phyloP scores from a whole-genome alignment of 2,329 filamentous ascomycete species.

The Cytospora schulzeri region DNA sequence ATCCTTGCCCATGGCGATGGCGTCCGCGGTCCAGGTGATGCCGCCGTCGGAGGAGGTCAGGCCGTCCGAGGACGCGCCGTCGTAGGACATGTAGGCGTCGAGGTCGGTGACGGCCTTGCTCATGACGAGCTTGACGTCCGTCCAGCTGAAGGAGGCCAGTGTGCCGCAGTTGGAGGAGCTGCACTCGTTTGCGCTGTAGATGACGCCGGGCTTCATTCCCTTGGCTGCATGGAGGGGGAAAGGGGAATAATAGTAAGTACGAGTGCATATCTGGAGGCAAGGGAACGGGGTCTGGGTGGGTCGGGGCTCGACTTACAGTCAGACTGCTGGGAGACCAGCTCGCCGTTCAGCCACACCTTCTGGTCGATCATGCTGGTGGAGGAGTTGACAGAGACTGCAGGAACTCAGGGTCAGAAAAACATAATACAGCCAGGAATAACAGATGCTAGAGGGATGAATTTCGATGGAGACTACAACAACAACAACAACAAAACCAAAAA shows the following conservation, averaged over 20 bases:
- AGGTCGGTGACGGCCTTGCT: constrained; percentile 21
- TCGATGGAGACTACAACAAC: too few relatives aligned
- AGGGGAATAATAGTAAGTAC: background rate
- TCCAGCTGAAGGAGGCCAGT: constrained; percentile 22
- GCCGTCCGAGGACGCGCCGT: constrained; percentile 16
- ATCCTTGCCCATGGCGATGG: constrained; percentile 17
- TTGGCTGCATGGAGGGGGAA: background rate
- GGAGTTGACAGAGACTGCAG: constrained; percentile 10
- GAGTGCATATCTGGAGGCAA: background rate
- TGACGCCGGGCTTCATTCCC: constrained; percentile 26
- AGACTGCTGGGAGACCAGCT: constrained; percentile 24
- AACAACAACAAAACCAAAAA: too few relatives aligned
- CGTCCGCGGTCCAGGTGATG: constrained; percentile 21
- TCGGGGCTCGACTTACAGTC: constrained; percentile 22
- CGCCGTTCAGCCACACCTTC: constrained; percentile 23
- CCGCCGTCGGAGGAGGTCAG: constrained; percentile 23
- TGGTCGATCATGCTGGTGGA: constrained; percentile 22
- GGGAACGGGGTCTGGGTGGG: background rate
- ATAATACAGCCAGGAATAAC: too few relatives aligned
- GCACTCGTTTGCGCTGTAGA: constrained; percentile 26
- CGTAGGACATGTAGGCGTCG: constrained; percentile 10
- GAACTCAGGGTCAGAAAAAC: too few relatives aligned
- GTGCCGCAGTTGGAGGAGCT: constrained; percentile 22
- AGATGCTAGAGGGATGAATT: too few relatives aligned
- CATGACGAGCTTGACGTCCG: constrained; percentile 17